Conservation (phyloP, 2,329 filamentous ascomycete genomes). For the Epichloe scottii region DNA sequence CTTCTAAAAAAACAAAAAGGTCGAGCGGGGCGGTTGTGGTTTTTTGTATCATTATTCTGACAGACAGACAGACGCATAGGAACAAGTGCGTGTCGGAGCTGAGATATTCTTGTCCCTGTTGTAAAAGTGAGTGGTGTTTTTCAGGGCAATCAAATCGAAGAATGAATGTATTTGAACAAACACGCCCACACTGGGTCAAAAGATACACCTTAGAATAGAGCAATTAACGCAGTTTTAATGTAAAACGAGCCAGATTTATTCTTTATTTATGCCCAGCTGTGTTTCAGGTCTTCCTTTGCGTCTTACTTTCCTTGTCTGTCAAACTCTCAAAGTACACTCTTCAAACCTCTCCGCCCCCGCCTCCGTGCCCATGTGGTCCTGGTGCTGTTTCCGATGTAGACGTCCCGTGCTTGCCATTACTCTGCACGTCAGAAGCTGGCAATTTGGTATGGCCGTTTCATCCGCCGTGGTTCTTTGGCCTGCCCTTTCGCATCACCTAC, state of each 20-base stretch:
- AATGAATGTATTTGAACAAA: not conserved
- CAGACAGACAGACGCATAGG: not conserved
- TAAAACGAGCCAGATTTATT: not conserved
- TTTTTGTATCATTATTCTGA: constrained; percentile 8
- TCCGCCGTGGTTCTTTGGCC: too few species aligned
- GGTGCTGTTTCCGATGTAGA: too few species aligned
- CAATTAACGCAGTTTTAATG: constrained; percentile 2
- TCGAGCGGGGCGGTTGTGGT: constrained; percentile 3
- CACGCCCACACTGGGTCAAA: not conserved
- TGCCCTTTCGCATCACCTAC: too few species aligned
- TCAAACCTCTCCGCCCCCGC: too few species aligned
- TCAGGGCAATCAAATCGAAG: not conserved
- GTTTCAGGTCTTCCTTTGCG: not conserved
- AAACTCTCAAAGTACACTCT: too few species aligned
- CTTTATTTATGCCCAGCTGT: not conserved
- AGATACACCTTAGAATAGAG: constrained; percentile 3
- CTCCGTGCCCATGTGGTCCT: too few species aligned
- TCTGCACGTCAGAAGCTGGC: not conserved
- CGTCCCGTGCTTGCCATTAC: not conserved
- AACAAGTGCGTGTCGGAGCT: not conserved
- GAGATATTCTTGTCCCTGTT: not conserved
- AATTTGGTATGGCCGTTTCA: too few species aligned
- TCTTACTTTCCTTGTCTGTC: not conserved
- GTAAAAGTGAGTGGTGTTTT: not conserved
- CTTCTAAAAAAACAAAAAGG: constrained; percentile 37